Percentiles rank a stretch among this genome's conserved stretches.
Evolutionary conservation across 139 green algal genomes (phyloP).

Genomic region (Nannochloris sp.): DNA sequence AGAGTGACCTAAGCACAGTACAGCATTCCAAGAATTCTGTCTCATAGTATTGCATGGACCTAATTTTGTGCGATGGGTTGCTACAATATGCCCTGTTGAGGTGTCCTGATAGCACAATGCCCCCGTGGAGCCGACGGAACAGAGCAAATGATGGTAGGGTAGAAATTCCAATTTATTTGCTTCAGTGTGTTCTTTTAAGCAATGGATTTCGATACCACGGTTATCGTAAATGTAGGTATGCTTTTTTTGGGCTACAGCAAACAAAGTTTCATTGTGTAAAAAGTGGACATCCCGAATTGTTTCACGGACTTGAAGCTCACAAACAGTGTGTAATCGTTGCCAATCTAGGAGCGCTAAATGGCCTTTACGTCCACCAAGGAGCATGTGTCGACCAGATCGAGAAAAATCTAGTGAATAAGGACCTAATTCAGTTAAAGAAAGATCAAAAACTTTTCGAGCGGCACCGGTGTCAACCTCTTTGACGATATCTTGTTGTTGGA

Average conservation of each 20-base stretch:
- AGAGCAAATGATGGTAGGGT: conserved; percentile 93
- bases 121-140: conserved; percentile 67
- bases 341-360: conserved; percentile 94
- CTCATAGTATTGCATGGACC: conserved; percentile 71
- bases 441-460: conserved; percentile 80
- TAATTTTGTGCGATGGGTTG: conserved; percentile 70
- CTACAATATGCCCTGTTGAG: conserved; percentile 81
- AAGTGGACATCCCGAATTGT: conserved; percentile 78
- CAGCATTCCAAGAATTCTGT: conserved; percentile 86
- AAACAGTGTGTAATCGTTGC: conserved; percentile 55
- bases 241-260: conserved; percentile 87
- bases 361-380: conserved; percentile 78
- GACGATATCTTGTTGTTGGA: conserved; percentile 79
- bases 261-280: conserved; percentile 96
- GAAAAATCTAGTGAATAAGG: conserved; percentile 78
- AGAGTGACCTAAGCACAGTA: conserved; percentile 76
- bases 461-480: conserved; percentile 49
- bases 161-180: conserved; percentile 78
- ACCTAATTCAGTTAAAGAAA: conserved; percentile 67
- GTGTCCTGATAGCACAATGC: conserved; percentile 92
- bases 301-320: conserved; percentile 91
- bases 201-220: conserved; percentile 92
- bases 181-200: conserved; percentile 69
- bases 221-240: conserved; percentile 99
- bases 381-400: conserved; percentile 66